A percentile compares a stretch with the other conserved stretches of the same genome.
These are phyloP conservation scores for Mariannaea elegans DNA, from an alignment of 2,329 filamentous ascomycete species.

Conservation along the genomic window DNA sequence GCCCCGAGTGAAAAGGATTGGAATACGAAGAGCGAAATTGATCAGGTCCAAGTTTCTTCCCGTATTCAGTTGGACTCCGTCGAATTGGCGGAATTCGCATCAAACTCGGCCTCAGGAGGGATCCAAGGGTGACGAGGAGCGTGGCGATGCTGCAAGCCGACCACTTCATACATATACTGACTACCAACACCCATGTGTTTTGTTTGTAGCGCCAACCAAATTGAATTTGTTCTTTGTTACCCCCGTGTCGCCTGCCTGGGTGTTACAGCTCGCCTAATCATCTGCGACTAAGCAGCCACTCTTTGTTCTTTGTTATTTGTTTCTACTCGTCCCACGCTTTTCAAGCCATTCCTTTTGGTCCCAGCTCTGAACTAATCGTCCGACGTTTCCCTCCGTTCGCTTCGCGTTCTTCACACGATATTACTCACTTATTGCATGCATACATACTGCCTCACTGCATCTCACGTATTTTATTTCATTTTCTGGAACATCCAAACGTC, in stretches of 20 bases:
- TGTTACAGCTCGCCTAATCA: neutral
- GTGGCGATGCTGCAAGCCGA: neutral
- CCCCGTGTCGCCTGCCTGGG: neutral
- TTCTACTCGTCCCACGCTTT: too few species aligned
- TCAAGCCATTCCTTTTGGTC: neutral
- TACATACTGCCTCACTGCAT: too few species aligned
- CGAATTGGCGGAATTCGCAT: too few species aligned
- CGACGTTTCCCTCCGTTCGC: neutral
- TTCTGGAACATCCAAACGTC: neutral
- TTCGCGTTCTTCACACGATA: neutral
- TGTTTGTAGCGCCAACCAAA: neutral
- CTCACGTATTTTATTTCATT: too few species aligned
- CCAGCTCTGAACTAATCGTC: neutral
- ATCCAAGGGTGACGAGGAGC: neutral
- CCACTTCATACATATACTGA: slow-evolving; percentile 7
- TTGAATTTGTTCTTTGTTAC: neutral
- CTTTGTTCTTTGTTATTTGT: neutral
- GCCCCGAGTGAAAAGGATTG: neutral
- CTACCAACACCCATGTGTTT: neutral
- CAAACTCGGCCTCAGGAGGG: too few species aligned
- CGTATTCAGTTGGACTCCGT: neutral
- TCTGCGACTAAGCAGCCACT: neutral
- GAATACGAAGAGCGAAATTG: slow-evolving; percentile 8
- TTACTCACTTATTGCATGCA: too few species aligned
- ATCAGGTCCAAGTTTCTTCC: neutral